Conservation (phyloP, 2,329 filamentous ascomycete genomes). For the Neofusicoccum laricinum region DNA sequence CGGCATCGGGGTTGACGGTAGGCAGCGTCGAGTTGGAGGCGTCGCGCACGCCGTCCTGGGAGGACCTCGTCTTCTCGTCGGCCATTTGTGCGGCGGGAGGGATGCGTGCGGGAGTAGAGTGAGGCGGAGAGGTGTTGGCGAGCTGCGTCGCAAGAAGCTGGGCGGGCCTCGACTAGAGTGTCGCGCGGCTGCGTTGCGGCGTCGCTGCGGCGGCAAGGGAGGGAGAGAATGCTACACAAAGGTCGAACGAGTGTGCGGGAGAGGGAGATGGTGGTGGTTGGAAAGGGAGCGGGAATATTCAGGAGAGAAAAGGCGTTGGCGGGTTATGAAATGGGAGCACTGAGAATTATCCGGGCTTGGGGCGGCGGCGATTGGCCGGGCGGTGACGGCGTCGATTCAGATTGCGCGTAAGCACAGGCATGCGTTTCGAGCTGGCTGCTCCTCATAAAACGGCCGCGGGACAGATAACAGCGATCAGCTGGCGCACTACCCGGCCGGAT, state of each 20-base stretch:
- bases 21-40: conserved; percentile 65
- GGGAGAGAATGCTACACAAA: conserved; percentile 17
- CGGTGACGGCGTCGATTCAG: conserved; percentile 14
- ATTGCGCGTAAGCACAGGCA: conserved; percentile 17
- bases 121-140: conserved; percentile 7
- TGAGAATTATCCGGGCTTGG: conserved; percentile 14
- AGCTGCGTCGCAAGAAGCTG: conserved; percentile 3
- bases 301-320: conserved; percentile 14
- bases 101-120: conserved; percentile 22
- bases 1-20: conserved; percentile 71
- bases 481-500: conserved; percentile 14
- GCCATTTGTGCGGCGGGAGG: conserved; percentile 53
- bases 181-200: not conserved
- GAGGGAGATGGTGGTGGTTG: conserved; percentile 19
- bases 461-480: conserved; percentile 16
- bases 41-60: conserved; percentile 70
- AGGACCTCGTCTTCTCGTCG: conserved; percentile 79
- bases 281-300: conserved; percentile 15
- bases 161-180: not conserved
- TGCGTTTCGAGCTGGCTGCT: conserved; percentile 14
- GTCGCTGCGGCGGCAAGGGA: conserved; percentile 18
- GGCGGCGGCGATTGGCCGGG: conserved; percentile 15
- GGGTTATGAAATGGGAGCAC: conserved; percentile 16
- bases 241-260: conserved; percentile 19
- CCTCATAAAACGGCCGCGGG: conserved; percentile 16